Conservation (phyloP, 441 rosid genomes). For the Arabidopsis lyrata region DNA sequence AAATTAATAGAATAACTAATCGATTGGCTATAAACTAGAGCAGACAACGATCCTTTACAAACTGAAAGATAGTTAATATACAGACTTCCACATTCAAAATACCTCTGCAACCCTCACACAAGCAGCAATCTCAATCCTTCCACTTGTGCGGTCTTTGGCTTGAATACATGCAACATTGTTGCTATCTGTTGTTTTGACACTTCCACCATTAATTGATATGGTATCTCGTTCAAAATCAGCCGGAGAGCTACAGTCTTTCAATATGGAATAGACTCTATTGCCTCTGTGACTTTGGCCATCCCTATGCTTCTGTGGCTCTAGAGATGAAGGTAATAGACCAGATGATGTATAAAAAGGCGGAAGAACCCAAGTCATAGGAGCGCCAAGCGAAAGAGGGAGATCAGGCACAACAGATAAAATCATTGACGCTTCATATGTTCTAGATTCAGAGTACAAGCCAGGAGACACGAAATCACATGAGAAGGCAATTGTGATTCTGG, state of each 20-base stretch:
- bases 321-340: conserved; percentile 67
- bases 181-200: conserved; percentile 73
- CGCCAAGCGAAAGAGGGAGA: conserved; percentile 94
- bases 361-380: conserved; percentile 89
- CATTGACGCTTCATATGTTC: conserved; percentile 69
- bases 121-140: conserved; percentile 87
- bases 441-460: conserved; percentile 67
- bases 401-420: conserved; percentile 74
- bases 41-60: background rate
- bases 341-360: conserved; percentile 92
- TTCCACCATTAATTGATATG: conserved; percentile 67
- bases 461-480: conserved; percentile 85
- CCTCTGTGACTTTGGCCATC: conserved; percentile 77
- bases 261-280: conserved; percentile 67
- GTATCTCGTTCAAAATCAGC: conserved; percentile 59
- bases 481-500: conserved; percentile 72
- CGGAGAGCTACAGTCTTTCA: conserved; percentile 64
- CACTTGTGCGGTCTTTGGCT: conserved; percentile 86
- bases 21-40: no score
- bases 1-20: no score
- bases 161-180: conserved; percentile 87
- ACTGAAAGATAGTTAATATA: conserved; percentile 1
- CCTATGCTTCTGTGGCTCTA: conserved; percentile 57
- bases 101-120: conserved; percentile 98
- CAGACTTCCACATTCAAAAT: conserved; percentile 28